phyloP scores from a whole-genome alignment of 805 yeast genomes.

The Barnettozyma botsteinii region DNA sequence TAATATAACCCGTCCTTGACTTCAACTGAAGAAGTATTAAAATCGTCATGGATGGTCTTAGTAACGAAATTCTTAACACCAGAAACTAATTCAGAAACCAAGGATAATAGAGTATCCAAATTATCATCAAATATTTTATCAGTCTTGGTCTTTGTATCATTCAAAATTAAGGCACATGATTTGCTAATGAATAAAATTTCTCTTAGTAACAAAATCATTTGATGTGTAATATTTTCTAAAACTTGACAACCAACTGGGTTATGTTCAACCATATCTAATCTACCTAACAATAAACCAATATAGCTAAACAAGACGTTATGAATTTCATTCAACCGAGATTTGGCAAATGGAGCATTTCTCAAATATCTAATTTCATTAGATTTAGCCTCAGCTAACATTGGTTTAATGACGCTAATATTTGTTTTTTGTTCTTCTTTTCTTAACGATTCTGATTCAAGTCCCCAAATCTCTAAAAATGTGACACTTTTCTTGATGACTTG shows the following conservation, averaged over 20 bases:
- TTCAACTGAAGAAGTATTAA: slow-evolving; percentile 5
- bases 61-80: slow-evolving; percentile 59
- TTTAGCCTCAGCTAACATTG: slow-evolving; percentile 4
- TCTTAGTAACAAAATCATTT: slow-evolving; percentile 55
- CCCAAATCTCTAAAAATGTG: slow-evolving; percentile 67
- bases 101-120: slow-evolving; percentile 51
- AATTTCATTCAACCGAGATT: slow-evolving; percentile 58
- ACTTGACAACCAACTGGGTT: slow-evolving; percentile 65
- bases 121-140: slow-evolving; percentile 30
- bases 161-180: slow-evolving; percentile 33
- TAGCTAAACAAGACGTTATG: slow-evolving; percentile 54
- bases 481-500: slow-evolving; percentile 64
- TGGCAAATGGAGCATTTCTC: slow-evolving; percentile 52
- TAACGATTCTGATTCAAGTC: slow-evolving; percentile 49
- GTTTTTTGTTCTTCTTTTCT: slow-evolving; percentile 12
- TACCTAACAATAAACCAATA: slow-evolving; percentile 63
- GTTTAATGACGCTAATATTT: slow-evolving; percentile 1
- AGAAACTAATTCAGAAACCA: slow-evolving; percentile 60
- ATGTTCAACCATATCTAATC: slow-evolving; percentile 72
- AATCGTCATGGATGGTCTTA: slow-evolving; percentile 41
- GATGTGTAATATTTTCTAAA: slow-evolving; percentile 61
- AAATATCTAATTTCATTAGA: slow-evolving; percentile 36
- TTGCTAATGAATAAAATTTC: slow-evolving; percentile 60
- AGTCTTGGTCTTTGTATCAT: slow-evolving; percentile 19
- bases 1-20: slow-evolving; percentile 34